phyloP scores from a whole-genome alignment of 1,139 yeast genomes.

The Yamadazyma epiphylla region DNA sequence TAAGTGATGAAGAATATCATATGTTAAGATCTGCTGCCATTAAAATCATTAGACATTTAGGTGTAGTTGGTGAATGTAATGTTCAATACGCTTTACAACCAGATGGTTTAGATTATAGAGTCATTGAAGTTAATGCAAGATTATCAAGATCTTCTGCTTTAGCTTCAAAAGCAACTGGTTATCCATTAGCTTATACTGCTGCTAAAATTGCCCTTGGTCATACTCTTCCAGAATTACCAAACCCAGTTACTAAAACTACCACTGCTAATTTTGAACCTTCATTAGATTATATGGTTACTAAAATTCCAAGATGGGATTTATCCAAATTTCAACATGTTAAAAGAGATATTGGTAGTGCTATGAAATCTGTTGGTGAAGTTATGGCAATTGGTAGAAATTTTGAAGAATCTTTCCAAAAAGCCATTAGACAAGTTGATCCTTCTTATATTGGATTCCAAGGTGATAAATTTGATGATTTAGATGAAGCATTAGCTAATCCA shows the following conservation, averaged over 20 bases:
- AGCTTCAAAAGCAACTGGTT: conserved; percentile 98
- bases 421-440: conserved; percentile 95
- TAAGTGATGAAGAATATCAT: conserved; percentile 95
- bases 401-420: conserved; percentile 97
- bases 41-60: conserved; percentile 93
- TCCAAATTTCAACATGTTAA: conserved; percentile 92
- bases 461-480: conserved; percentile 73
- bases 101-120: conserved; percentile 91
- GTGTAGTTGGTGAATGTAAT: conserved; percentile 99
- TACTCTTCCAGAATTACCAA: conserved; percentile 91
- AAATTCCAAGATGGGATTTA: conserved; percentile 98
- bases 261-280: conserved; percentile 97
- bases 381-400: conserved; percentile 98
- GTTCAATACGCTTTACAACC: conserved; percentile 97
- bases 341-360: conserved; percentile 89
- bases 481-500: conserved; percentile 78
- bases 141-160: conserved; percentile 95
- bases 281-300: conserved; percentile 92
- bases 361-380: conserved; percentile 99
- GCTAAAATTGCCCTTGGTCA: conserved; percentile 95
- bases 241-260: conserved; percentile 94
- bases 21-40: conserved; percentile 98
- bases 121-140: conserved; percentile 96
- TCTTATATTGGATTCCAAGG: conserved; percentile 92
- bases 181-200: conserved; percentile 97